These are phyloP conservation scores for Austroboletus novae-zelandiae DNA, from an alignment of 1,284 basidiomycete species.

Conservation along the genomic window DNA sequence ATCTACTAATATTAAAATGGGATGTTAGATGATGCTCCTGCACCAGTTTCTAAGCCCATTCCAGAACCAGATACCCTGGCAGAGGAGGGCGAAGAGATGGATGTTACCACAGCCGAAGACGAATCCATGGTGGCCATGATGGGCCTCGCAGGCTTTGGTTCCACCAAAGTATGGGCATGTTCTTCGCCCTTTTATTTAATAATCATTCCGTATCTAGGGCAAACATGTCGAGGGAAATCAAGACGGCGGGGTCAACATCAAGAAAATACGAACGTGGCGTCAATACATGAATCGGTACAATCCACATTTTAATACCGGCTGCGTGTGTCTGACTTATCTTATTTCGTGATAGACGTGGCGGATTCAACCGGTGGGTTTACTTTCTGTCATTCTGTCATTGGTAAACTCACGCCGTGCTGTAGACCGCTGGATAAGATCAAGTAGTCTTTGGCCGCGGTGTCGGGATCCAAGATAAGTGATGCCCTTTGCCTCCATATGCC, in stretches of 20 bases:
- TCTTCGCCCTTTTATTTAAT: neutral
- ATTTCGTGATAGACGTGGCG: constrained; percentile 63
- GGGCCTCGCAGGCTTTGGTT: constrained; percentile 87
- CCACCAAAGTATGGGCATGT: constrained; percentile 71
- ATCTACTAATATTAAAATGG: constrained; percentile 1
- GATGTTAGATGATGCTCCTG: constrained; percentile 10
- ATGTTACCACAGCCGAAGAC: constrained; percentile 68
- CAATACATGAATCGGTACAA: constrained; percentile 91
- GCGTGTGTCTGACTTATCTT: constrained; percentile 10
- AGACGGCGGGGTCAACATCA: constrained; percentile 71
- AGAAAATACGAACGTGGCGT: constrained; percentile 91
- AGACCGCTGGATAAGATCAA: constrained; percentile 75
- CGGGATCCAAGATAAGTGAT: constrained; percentile 19
- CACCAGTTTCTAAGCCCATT: constrained; percentile 30
- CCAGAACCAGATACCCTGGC: constrained; percentile 41
- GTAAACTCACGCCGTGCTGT: constrained; percentile 15
- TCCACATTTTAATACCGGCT: neutral
- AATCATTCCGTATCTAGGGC: constrained; percentile 47
- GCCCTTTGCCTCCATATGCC: constrained; percentile 5
- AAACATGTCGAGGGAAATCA: constrained; percentile 82
- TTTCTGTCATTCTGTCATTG: constrained; percentile 3
- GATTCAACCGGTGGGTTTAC: constrained; percentile 78
- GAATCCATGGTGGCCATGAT: constrained; percentile 87
- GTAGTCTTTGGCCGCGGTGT: constrained; percentile 23
- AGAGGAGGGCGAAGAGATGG: constrained; percentile 68